These are phyloP conservation scores for Peronosclerospora sorghi DNA, from an alignment of 352 stramenopile genomes.

Conservation along the genomic window DNA sequence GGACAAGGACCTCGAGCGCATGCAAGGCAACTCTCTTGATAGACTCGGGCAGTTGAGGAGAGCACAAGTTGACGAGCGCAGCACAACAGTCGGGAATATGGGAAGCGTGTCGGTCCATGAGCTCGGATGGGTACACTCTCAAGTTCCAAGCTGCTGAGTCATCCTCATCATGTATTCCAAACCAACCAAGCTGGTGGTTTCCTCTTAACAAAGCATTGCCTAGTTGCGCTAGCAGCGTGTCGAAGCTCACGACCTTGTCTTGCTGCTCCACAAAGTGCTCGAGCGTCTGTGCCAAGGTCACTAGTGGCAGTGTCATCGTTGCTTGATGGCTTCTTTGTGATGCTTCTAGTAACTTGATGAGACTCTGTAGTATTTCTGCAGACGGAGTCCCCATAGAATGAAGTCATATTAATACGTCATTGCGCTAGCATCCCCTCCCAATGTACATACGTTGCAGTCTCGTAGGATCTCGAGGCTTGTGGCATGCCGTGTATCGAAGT, in stretches of 20 bases:
- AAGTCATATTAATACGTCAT: not conserved
- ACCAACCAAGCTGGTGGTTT: conserved; percentile 15
- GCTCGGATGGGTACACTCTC: conserved; percentile 5
- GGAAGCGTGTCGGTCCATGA: conserved; percentile 7
- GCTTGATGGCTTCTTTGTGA: conserved; percentile 6
- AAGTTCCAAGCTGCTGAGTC: conserved; percentile 7
- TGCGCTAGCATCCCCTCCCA: not conserved
- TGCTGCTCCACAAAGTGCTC: conserved; percentile 23
- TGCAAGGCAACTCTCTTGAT: conserved; percentile 40
- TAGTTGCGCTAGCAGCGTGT: conserved; percentile 39
- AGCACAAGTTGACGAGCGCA: conserved; percentile 35
- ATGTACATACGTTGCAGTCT: conserved; percentile 31
- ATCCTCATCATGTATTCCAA: conserved; percentile 7
- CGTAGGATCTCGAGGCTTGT: conserved; percentile 19
- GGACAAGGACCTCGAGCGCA: conserved; percentile 26
- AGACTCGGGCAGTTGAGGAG: conserved; percentile 38
- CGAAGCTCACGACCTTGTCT: conserved; percentile 25
- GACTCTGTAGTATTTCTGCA: conserved; percentile 18
- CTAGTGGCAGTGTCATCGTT: conserved; percentile 22
- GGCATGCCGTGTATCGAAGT: conserved; percentile 21
- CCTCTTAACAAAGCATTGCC: conserved; percentile 28
- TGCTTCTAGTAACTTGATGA: conserved; percentile 20
- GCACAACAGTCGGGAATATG: conserved; percentile 9
- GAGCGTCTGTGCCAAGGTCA: conserved; percentile 27
- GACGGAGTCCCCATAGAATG: conserved; percentile 1